Evolutionary conservation across 2,329 filamentous ascomycete genomes (phyloP).

Genomic region (Aureobasidium subglaciale): DNA sequence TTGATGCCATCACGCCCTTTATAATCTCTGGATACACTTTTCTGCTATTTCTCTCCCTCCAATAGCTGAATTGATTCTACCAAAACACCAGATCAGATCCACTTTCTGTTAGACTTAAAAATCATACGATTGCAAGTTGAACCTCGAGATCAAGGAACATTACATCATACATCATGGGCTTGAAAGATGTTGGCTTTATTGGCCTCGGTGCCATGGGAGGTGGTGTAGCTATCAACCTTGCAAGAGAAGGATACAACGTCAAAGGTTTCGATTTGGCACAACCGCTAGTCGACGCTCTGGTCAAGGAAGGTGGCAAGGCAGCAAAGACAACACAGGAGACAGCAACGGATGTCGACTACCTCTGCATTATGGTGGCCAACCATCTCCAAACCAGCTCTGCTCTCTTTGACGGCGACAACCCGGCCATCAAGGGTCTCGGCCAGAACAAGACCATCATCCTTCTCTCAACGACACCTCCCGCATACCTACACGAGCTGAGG

Average conservation of each 20-base stretch:
- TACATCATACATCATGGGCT: conserved; percentile 2
- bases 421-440: conserved; percentile 48
- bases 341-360: conserved; percentile 52
- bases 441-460: conserved; percentile 56
- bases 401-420: conserved; percentile 52
- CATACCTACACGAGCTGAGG: conserved; percentile 56
- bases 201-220: conserved; percentile 78
- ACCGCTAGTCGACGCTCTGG: conserved; percentile 60
- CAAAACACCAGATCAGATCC: no score
- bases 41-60: neutral
- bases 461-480: conserved; percentile 63
- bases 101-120: no score
- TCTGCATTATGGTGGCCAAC: conserved; percentile 71
- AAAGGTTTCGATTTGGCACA: conserved; percentile 66
- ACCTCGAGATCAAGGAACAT: conserved; percentile 5
- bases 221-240: conserved; percentile 69
- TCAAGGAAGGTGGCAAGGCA: conserved; percentile 52
- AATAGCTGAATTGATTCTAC: no score
- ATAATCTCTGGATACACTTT: neutral
- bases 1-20: conserved; percentile 7
- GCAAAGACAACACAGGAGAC: conserved; percentile 56
- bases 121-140: no score
- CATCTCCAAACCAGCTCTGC: conserved; percentile 61
- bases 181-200: conserved; percentile 55
- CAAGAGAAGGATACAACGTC: conserved; percentile 59